These are phyloP conservation scores for Curvularia hawaiiensis DNA, from an alignment of 2,329 filamentous ascomycete genomes.

Conservation along the genomic window DNA sequence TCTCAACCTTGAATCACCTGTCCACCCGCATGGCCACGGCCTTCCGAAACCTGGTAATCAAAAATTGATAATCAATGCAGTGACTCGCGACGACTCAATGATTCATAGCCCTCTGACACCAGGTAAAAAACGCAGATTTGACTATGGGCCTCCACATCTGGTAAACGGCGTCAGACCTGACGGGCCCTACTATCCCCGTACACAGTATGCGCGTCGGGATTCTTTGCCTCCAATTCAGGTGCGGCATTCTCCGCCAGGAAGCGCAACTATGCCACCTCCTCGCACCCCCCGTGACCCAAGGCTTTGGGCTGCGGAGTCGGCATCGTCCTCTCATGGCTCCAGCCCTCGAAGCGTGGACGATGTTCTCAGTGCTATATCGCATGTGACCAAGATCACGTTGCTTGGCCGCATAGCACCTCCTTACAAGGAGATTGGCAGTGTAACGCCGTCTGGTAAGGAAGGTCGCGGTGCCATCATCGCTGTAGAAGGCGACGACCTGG, in stretches of 20 bases:
- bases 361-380: conserved; percentile 76
- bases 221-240: conserved; percentile 43
- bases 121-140: conserved; percentile 43
- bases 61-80: conserved; percentile 30
- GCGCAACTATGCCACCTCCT: conserved; percentile 40
- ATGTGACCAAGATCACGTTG: conserved; percentile 76
- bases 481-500: conserved; percentile 74
- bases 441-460: conserved; percentile 37
- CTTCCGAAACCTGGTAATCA: conserved; percentile 35
- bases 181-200: conserved; percentile 49
- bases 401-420: conserved; percentile 78
- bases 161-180: conserved; percentile 62
- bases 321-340: conserved; percentile 2
- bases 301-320: conserved; percentile 19
- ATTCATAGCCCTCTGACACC: conserved; percentile 43
- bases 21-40: conserved; percentile 30
- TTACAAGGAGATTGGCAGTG: conserved; percentile 47
- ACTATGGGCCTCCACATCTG: conserved; percentile 44
- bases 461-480: conserved; percentile 80
- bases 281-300: conserved; percentile 39
- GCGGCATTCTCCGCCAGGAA: conserved; percentile 40
- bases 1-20: conserved; percentile 48
- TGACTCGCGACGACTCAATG: conserved; percentile 29
- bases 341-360: conserved; percentile 62
- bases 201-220: conserved; percentile 33